phyloP scores from a whole-genome alignment of 768 basidiomycete species.

The Phaeolepiota aurea region DNA sequence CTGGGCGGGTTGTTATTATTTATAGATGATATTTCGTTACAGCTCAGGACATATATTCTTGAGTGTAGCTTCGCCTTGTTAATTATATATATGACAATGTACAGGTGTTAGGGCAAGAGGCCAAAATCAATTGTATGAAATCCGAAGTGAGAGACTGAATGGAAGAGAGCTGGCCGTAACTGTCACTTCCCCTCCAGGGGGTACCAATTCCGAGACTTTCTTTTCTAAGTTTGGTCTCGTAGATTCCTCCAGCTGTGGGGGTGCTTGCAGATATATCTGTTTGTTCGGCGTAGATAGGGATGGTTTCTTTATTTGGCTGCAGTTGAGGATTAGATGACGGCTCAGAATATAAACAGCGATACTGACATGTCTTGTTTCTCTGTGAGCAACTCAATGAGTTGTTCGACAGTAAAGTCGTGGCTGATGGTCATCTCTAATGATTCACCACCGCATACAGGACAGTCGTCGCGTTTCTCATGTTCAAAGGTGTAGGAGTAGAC shows the following conservation, averaged over 20 bases:
- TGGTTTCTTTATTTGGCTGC: constrained; percentile 94
- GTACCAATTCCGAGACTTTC: constrained; percentile 75
- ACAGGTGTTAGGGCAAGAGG: not conserved
- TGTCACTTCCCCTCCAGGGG: constrained; percentile 67
- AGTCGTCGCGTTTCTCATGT: constrained; percentile 86
- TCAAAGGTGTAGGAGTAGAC: constrained; percentile 97
- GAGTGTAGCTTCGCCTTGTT: not conserved
- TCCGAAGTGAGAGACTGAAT: constrained; percentile 68
- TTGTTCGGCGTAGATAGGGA: constrained; percentile 72
- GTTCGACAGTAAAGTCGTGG: constrained; percentile 72
- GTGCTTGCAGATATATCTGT: constrained; percentile 90
- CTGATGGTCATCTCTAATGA: constrained; percentile 65
- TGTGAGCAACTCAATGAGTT: constrained; percentile 78
- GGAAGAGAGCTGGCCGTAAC: constrained; percentile 89
- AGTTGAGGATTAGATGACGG: not conserved
- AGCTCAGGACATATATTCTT: no score
- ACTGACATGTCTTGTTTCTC: constrained; percentile 89
- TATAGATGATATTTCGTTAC: constrained; percentile 44
- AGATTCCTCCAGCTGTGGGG: constrained; percentile 81
- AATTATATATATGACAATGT: not conserved
- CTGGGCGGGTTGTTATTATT: constrained; percentile 71
- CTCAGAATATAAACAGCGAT: not conserved
- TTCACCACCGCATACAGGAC: constrained; percentile 96
- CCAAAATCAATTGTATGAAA: constrained; percentile 35
- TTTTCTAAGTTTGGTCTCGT: constrained; percentile 90